Evolutionary conservation across 129 eudicot species (phyloP), one percentile per base, ranked within the genome.

Genomic region (Helichrysum umbraculigerum): DNA sequence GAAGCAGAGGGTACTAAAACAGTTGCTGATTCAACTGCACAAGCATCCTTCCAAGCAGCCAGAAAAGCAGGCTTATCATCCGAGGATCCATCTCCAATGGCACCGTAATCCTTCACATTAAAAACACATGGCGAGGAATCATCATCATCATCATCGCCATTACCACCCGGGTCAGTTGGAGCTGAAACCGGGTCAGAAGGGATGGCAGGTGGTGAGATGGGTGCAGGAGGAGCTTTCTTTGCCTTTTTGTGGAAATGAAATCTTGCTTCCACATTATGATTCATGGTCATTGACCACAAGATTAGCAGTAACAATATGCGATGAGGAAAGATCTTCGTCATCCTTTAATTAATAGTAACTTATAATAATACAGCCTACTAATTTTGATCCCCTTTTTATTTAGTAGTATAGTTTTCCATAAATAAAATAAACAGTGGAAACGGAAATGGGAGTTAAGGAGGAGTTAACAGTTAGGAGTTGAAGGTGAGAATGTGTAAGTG

Each of bases 31-130:
- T 91, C 94, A n/a, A 82, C 96, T 7, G 85, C 92, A 73, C 99
- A 95, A 33, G 99, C 97, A 20, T 79, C 90, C 67, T 95, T 91
- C 99, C 99, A 95, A 17, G 99, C 99, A 4, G 75, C 86, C 22
- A 71, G 64, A 69, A 95, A 91, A 30, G 99, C 97, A 58, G 90
- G 83, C 9, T 90, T 95, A 77, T 95, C 99, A 73, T 95, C 97
- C 5, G 87, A 71, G 15, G 66, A 63, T 11, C 97, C 99, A 75
- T 95, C 96, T 47, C 99, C 99, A 16, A 83, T 78, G 7, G 97
- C 99, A 64, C 99, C 99, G 22, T 77, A 95, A 66, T 58, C 67
- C 14, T 69, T 89, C 14, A 95, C 99, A 41, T 95, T 77, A 68
- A 89, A 95, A 70, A 87, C 78, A 70, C 97, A 86, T 57, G 62